Percentiles rank a stretch among this genome's conserved stretches.
Conservation (phyloP, 1,284 basidiomycete genomes). For the Pyrrhoderma lamaoense region DNA sequence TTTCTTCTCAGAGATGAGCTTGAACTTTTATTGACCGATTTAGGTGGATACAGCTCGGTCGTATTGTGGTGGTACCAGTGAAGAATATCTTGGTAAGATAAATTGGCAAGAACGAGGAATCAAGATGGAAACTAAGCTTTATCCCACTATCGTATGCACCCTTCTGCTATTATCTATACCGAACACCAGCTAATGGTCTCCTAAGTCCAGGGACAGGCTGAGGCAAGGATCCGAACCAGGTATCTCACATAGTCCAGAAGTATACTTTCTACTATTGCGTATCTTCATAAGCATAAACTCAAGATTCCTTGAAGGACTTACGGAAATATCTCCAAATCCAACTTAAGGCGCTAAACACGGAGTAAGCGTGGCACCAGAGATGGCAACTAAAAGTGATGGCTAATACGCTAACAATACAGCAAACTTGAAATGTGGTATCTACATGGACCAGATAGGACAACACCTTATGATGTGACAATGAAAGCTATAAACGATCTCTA, state of each 20-base stretch:
- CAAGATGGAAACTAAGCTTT: conserved; percentile 25
- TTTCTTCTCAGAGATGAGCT: no score
- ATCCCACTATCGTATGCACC: conserved; percentile 1
- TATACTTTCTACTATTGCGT: not conserved
- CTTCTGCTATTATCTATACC: not conserved
- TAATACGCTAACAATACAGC: not conserved
- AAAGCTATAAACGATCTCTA: conserved; percentile 42
- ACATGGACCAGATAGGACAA: conserved; percentile 45
- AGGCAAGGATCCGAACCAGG: not conserved
- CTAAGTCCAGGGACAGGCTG: not conserved
- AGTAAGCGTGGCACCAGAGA: conserved; percentile 23
- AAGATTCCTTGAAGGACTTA: not conserved
- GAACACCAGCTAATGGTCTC: not conserved
- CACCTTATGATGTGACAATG: conserved; percentile 41
- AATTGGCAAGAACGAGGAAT: conserved; percentile 21
- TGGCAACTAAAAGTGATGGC: no score
- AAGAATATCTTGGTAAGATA: conserved; percentile 34
- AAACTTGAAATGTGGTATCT: conserved; percentile 33
- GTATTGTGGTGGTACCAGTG: conserved; percentile 44
- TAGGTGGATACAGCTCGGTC: conserved; percentile 49
- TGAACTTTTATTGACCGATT: not conserved
- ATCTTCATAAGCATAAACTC: not conserved
- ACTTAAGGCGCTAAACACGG: conserved; percentile 38
- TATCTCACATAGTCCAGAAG: conserved; percentile 12
- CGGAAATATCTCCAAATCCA: conserved; percentile 38